Percentiles rank a stretch among this genome's conserved stretches.
Evolutionary conservation across 2,329 filamentous ascomycete genomes (phyloP).

Genomic region (Colletotrichum sp.): DNA sequence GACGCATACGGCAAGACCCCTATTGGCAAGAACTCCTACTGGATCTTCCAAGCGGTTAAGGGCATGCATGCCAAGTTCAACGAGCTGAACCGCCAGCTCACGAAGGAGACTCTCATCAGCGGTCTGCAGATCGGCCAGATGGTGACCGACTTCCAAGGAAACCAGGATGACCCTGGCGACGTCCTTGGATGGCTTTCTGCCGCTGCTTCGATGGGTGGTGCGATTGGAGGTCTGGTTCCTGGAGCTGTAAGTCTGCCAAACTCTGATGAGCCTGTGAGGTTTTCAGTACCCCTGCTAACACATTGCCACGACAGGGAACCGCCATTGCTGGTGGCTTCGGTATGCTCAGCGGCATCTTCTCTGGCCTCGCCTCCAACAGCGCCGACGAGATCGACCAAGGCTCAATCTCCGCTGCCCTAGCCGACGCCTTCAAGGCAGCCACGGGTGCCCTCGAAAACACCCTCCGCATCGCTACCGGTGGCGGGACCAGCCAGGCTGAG

Average conservation of each 20-base stretch:
- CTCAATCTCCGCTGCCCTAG: background rate
- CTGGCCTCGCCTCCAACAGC: background rate
- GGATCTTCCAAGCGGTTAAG: conserved; percentile 14
- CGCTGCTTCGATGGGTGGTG: background rate
- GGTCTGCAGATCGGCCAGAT: background rate
- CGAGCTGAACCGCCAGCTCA: conserved; percentile 8
- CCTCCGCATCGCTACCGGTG: background rate
- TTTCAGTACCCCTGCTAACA: background rate
- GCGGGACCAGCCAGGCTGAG: background rate
- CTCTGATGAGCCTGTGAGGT: background rate
- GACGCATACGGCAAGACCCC: background rate
- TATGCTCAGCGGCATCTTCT: background rate
- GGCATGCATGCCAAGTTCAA: conserved; percentile 15
- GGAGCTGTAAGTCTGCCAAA: background rate
- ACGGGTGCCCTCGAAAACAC: background rate
- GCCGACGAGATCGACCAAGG: background rate
- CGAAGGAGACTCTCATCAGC: background rate
- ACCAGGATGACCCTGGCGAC: background rate
- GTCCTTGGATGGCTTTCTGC: background rate
- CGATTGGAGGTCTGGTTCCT: background rate
- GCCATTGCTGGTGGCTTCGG: background rate
- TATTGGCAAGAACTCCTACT: conserved; percentile 3
- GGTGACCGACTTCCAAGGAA: conserved; percentile 5
- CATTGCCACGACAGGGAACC: background rate
- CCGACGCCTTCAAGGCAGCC: background rate